Percentiles rank a stretch among this genome's conserved stretches.
Evolutionary conservation across 2,329 filamentous ascomycete species (phyloP).

Genomic region (Furcasterigmium sp.): DNA sequence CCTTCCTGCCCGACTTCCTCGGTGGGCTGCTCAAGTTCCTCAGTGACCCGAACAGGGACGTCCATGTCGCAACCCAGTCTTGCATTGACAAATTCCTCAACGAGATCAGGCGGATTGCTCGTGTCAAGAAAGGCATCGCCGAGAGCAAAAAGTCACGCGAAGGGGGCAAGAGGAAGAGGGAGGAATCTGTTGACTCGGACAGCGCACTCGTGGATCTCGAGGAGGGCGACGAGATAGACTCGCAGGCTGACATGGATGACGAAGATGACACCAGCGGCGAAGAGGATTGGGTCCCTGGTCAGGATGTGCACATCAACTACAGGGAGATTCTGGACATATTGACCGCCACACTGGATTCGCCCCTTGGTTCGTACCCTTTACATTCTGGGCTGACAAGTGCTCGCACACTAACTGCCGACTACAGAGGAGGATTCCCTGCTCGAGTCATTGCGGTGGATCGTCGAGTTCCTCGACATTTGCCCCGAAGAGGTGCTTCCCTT

Average conservation of each 20-base stretch:
- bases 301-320: slow-evolving; percentile 93
- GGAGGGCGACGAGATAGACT: slow-evolving; percentile 55
- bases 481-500: slow-evolving; percentile 95
- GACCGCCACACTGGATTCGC: slow-evolving; percentile 80
- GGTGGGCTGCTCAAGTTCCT: slow-evolving; percentile 87
- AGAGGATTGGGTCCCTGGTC: slow-evolving; percentile 94
- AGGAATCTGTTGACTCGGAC: slow-evolving; percentile 62
- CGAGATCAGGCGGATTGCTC: slow-evolving; percentile 92
- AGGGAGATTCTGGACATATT: slow-evolving; percentile 87
- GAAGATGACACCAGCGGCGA: slow-evolving; percentile 62
- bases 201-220: slow-evolving; percentile 55
- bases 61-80: slow-evolving; percentile 87
- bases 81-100: slow-evolving; percentile 84
- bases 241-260: slow-evolving; percentile 47
- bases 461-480: slow-evolving; percentile 94
- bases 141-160: slow-evolving; percentile 73
- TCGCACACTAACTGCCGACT: slow-evolving; percentile 11
- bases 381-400: background rate
- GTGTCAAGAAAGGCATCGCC: slow-evolving; percentile 85
- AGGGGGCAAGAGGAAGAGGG: slow-evolving; percentile 63
- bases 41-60: slow-evolving; percentile 84
- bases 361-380: slow-evolving; percentile 52
- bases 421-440: slow-evolving; percentile 86
- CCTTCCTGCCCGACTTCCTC: slow-evolving; percentile 86
- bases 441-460: slow-evolving; percentile 90